Percentiles rank a stretch among this genome's conserved stretches.
phyloP scores from a whole-genome alignment of 169 alveolate species.

The Eimeria praecox region DNA sequence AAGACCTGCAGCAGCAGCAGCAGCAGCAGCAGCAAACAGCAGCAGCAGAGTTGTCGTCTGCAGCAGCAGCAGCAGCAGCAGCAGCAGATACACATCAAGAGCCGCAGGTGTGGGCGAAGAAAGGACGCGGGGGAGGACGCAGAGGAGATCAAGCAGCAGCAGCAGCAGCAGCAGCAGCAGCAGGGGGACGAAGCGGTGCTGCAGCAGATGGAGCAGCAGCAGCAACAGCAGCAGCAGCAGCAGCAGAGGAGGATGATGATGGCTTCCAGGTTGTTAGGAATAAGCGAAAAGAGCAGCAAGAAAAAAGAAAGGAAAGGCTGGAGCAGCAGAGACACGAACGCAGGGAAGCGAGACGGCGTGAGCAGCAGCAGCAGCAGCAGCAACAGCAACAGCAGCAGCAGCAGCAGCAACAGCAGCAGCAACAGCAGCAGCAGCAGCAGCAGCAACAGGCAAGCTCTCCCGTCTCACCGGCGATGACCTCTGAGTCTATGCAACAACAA shows the following conservation, averaged over 20 bases:
- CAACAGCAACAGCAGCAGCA: constrained; percentile 43
- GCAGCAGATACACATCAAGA: constrained; percentile 28
- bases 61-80: neutral
- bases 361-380: constrained; percentile 54
- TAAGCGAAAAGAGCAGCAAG: constrained; percentile 76
- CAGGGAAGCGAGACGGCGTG: constrained; percentile 31
- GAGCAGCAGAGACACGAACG: constrained; percentile 70
- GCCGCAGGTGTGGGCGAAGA: constrained; percentile 48
- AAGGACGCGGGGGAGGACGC: constrained; percentile 38
- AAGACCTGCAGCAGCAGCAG: constrained; percentile 51
- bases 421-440: constrained; percentile 38
- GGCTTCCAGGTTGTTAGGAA: constrained; percentile 71
- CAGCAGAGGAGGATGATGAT: constrained; percentile 69
- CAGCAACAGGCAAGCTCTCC: neutral
- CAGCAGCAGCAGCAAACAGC: constrained; percentile 38
- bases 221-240: constrained; percentile 11
- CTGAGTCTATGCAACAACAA: neutral
- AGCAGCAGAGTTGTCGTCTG: neutral
- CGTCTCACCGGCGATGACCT: neutral
- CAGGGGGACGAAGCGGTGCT: neutral
- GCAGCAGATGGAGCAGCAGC: neutral
- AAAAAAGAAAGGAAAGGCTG: constrained; percentile 9
- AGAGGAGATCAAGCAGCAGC: neutral
- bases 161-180: constrained; percentile 54
- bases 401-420: constrained; percentile 45